Base-by-base conservation (phyloP, 83 land plant genomes). In the Picea abies region DNA sequence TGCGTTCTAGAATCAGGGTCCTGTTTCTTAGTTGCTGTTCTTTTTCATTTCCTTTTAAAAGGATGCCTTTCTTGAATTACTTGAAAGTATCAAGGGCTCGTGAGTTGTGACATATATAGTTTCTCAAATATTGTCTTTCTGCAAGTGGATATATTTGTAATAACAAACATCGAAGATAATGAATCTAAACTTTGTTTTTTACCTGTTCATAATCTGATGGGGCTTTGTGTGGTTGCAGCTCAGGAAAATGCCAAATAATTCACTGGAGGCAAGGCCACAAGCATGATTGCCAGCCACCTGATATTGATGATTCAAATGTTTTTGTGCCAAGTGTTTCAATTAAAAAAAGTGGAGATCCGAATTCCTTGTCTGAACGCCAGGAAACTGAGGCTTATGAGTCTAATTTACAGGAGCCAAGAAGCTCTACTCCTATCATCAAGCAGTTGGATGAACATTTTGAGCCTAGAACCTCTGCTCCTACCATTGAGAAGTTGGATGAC, bases 181-280 rank as follows among this genome's bases (percentile, higher is more conserved):
- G 9, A 73, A 3, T n/a, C 15, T 69, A 39, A 29, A 69, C 4
- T 44, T n/a, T 22, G 4, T 73, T 73, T 44, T 17, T 56, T 56
- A 3, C 58, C 58, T 56, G 3, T 56, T 56, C 58, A 56, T 56
- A 12, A 56, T 56, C 58, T 56, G 2, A 56, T 56, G 58, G 14
- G 58, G 58, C 15, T 11, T 56, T 56, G 58, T 56, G 12, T 56
- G 49, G 60, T 78, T 84, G 60, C 86, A 91, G 93, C 81, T 91
- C 93, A 79, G 92, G 90, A 5, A 91, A 86, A 81, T 91, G 93
- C 80, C 93, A 91, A 80, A 90, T 89, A 60, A 76, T 81, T 70
- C 90, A 91, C 76, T 91, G 93, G 93, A 82, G 92, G 39, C 91
- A 86, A 84, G 93, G 93, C 44, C 93, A 91, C 84, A 91, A 86